Evolutionary conservation across 2,329 filamentous ascomycete genomes (phyloP).

Genomic region (Rhynchosporium secalis): DNA sequence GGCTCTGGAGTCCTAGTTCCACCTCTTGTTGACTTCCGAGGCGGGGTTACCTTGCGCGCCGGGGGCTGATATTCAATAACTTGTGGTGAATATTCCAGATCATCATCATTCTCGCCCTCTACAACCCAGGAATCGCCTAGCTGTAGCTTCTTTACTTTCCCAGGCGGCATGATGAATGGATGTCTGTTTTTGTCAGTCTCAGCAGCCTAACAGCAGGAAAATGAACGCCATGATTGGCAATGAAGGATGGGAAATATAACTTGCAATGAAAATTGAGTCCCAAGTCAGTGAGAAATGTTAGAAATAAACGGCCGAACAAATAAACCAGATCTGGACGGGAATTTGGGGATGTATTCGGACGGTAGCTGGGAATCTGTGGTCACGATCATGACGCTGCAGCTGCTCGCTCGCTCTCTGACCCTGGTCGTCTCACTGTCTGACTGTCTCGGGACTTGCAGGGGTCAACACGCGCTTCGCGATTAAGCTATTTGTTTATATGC

Average conservation of each 20-base stretch:
- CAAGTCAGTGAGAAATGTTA: background rate
- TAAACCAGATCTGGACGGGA: no score
- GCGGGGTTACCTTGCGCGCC: slow-evolving; percentile 24
- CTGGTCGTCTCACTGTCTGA: slow-evolving; percentile 17
- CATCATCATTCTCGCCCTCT: slow-evolving; percentile 33
- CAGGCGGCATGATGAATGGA: slow-evolving; percentile 27
- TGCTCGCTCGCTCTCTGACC: slow-evolving; percentile 19
- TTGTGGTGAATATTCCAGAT: slow-evolving; percentile 28
- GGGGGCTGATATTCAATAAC: slow-evolving; percentile 25
- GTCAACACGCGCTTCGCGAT: slow-evolving; percentile 14
- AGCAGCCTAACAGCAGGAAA: background rate
- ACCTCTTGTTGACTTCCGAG: slow-evolving; percentile 28
- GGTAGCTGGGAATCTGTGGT: background rate
- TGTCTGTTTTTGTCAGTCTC: background rate
- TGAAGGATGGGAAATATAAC: background rate
- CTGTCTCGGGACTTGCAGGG: slow-evolving; percentile 21
- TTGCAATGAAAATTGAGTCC: no score
- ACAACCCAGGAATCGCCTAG: slow-evolving; percentile 41
- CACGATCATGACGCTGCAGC: slow-evolving; percentile 29
- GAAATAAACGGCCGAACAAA: background rate
- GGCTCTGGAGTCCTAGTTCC: slow-evolving; percentile 37
- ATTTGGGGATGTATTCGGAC: no score
- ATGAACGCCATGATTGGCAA: background rate
- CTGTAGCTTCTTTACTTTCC: slow-evolving; percentile 27
- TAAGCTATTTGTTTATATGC: slow-evolving; percentile 3